Percentiles rank a stretch among this genome's conserved stretches.
Evolutionary conservation across 78 protist genomes (phyloP).

Genomic region (Neovahlkampfia damariscottae): DNA sequence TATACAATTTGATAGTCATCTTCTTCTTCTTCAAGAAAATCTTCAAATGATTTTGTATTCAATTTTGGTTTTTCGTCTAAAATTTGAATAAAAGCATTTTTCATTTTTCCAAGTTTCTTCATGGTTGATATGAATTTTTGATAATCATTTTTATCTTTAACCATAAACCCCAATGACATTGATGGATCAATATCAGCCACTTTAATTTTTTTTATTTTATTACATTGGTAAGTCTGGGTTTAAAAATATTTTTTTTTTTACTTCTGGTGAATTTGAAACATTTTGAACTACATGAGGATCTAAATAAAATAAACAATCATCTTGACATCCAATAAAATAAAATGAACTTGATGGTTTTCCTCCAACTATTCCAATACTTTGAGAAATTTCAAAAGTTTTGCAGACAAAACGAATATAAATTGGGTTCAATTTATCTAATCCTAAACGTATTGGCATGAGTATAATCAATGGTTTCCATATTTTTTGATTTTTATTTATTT

Average conservation of each 20-base stretch:
- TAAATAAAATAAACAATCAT: constrained; percentile 41
- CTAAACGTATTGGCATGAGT: constrained; percentile 51
- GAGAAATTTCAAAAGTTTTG: neutral
- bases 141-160: constrained; percentile 42
- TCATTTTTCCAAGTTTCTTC: neutral
- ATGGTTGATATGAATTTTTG: neutral
- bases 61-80: neutral
- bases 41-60: neutral
- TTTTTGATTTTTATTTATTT: constrained; percentile 4
- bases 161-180: constrained; percentile 47
- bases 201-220: constrained; percentile 45
- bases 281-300: constrained; percentile 62
- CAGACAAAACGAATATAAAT: constrained; percentile 11
- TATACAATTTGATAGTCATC: neutral
- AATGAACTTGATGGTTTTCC: constrained; percentile 56
- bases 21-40: neutral
- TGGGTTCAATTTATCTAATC: constrained; percentile 37
- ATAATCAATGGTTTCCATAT: constrained; percentile 51
- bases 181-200: constrained; percentile 55
- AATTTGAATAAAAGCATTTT: neutral
- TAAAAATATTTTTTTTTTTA: constrained; percentile 1
- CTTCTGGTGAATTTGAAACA: constrained; percentile 13
- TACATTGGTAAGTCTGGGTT: constrained; percentile 51
- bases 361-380: constrained; percentile 57
- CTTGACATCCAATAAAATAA: constrained; percentile 62